Base-by-base conservation (phyloP, 192 early-diverging fungal species). In the Oehlia diaphana region DNA sequence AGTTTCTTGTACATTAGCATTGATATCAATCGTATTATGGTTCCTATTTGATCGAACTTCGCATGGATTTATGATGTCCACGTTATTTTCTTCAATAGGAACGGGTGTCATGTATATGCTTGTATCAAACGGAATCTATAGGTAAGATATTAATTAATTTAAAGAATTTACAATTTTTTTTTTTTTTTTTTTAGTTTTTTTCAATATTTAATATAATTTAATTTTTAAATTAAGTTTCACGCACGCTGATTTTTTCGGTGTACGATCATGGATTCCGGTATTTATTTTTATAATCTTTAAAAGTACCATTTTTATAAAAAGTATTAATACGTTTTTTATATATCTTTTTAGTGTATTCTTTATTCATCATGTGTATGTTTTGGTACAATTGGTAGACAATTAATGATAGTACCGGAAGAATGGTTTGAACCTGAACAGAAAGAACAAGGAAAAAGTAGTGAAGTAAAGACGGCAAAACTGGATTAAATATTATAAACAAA, bases 31-130 rank as follows among this genome's bases (percentile, higher is more conserved):
- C 14, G 91, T 84, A 42, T 78, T 93, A 39, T 94, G 93, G 93
- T 89, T 92, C 79, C 68, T 92, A 39, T 94, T 94, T 88, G 93
- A 94, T 81, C 70, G 90, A 62, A 93, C 92, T 10, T 64, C 81
- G 62, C 90, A 92, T 72, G 93, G 93, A 73, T 92, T 93, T 73
- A 16, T 88, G 39, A 79, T 92, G 39, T 89, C 90, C 33, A 28
- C 82, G 23, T 80, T 81, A 12, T 84, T 93, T 12, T 86, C 89
- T 2, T 83, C 83, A 42, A 76, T 92, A 66, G 93, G 92, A 7
- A 92, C 93, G 4, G 79, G 76, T 31, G 88, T 91, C 16, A 90
- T 85, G 53, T 87, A 88, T 58, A 80, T 83, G 42, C 81, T 94
- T 47, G 92, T 92, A 47, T 75, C 81, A 50, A 81, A 85, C 64